Evolutionary conservation across 768 basidiomycete genomes (phyloP).

Genomic region (Amanita rimosa): DNA sequence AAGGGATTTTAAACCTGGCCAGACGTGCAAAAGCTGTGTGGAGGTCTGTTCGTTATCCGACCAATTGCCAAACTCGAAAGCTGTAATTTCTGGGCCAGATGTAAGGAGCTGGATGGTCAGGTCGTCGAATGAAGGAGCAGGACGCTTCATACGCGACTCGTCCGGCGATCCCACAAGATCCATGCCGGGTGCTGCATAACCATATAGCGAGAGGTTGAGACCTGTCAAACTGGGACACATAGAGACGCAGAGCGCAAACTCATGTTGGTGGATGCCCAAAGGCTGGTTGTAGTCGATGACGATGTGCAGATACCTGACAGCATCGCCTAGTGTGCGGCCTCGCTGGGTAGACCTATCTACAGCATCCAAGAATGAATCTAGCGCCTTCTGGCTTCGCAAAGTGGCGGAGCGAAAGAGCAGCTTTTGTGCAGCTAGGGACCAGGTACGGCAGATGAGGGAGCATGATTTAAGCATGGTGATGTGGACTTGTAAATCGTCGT

Average conservation of each 20-base stretch:
- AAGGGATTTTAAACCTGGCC: constrained; percentile 46
- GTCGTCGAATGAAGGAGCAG: constrained; percentile 44
- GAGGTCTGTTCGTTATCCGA: constrained; percentile 48
- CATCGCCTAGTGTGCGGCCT: constrained; percentile 38
- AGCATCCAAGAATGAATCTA: constrained; percentile 41
- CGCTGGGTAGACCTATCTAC: constrained; percentile 34
- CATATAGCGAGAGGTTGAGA: constrained; percentile 49
- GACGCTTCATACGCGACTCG: constrained; percentile 33
- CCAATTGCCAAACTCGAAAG: constrained; percentile 62
- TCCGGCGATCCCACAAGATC: constrained; percentile 39
- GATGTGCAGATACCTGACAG: constrained; percentile 42
- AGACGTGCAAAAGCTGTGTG: constrained; percentile 51
- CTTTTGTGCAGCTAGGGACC: constrained; percentile 55
- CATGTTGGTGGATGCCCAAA: constrained; percentile 36
- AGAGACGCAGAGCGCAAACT: constrained; percentile 47
- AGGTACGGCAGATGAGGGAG: constrained; percentile 54
- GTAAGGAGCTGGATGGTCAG: constrained; percentile 39
- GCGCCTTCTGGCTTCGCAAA: constrained; percentile 42
- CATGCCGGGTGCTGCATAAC: constrained; percentile 36
- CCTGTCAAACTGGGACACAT: constrained; percentile 49
- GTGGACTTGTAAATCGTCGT: constrained; percentile 23
- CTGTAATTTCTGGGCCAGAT: constrained; percentile 39
- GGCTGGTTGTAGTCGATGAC: constrained; percentile 64
- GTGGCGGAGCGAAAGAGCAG: constrained; percentile 49
- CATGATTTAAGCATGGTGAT: constrained; percentile 36